phyloP scores from a whole-genome alignment of 1,284 basidiomycete species.

The Pterulicium gracile region DNA sequence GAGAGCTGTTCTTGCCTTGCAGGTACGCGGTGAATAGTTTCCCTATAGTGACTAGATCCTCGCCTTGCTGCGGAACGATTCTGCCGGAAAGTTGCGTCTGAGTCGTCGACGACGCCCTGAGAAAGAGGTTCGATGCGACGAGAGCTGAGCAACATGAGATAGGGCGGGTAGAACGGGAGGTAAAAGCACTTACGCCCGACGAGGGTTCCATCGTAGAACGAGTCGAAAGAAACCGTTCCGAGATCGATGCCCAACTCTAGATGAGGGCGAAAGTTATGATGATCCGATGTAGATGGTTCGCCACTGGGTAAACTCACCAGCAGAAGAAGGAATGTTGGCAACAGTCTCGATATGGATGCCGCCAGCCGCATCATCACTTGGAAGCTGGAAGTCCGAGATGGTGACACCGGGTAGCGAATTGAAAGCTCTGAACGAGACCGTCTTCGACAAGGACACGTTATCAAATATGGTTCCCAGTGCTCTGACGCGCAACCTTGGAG shows the following conservation, averaged over 20 bases:
- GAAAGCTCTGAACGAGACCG: slow-evolving; percentile 61
- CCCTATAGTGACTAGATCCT: slow-evolving; percentile 45
- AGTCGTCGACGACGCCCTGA: slow-evolving; percentile 41
- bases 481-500: slow-evolving; percentile 46
- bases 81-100: slow-evolving; percentile 47
- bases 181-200: slow-evolving; percentile 40
- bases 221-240: slow-evolving; percentile 57
- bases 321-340: slow-evolving; percentile 54
- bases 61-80: slow-evolving; percentile 50
- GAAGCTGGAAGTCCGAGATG: slow-evolving; percentile 61
- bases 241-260: slow-evolving; percentile 63
- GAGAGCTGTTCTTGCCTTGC: slow-evolving; percentile 53
- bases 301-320: slow-evolving; percentile 41
- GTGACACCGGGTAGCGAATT: slow-evolving; percentile 58
- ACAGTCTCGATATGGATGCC: slow-evolving; percentile 65
- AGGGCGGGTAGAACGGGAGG: neutral
- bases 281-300: no score
- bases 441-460: slow-evolving; percentile 53
- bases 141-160: slow-evolving; percentile 28
- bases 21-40: slow-evolving; percentile 60
- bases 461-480: slow-evolving; percentile 66
- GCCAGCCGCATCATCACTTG: slow-evolving; percentile 52
- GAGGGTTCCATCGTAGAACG: slow-evolving; percentile 41
- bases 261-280: slow-evolving; percentile 10
- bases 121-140: slow-evolving; percentile 35